Conservation (phyloP, 805 yeast species). For the Dipodascus albidus region DNA sequence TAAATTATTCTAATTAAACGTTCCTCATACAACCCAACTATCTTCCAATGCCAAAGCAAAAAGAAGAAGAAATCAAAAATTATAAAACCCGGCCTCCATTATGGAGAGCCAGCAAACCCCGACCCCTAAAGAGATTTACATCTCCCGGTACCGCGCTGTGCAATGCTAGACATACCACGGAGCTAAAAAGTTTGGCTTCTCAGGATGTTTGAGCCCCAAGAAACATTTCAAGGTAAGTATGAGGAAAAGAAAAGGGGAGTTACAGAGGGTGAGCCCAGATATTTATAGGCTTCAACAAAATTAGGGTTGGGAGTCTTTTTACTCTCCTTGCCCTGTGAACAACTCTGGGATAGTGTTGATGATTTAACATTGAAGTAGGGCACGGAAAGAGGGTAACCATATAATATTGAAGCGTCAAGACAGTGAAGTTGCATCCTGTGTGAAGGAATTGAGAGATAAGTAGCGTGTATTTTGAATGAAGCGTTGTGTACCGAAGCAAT, state of each 20-base stretch:
- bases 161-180: conserved; percentile 1
- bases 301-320: not conserved
- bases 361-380: not conserved
- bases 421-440: not conserved
- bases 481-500: too few relatives aligned
- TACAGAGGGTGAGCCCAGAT: not conserved
- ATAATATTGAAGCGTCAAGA: not conserved
- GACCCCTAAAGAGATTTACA: not conserved
- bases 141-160: not conserved
- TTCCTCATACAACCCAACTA: not conserved
- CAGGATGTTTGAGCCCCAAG: not conserved
- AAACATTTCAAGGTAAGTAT: conserved; percentile 1
- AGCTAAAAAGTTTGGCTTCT: not conserved
- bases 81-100: not conserved
- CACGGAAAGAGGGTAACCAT: not conserved
- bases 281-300: not conserved
- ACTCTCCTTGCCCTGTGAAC: not conserved
- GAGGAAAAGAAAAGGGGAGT: not conserved
- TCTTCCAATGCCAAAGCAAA: not conserved
- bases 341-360: not conserved
- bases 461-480: too few relatives aligned
- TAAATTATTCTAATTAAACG: not conserved
- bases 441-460: too few relatives aligned
- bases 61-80: not conserved
- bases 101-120: not conserved